Conservation (phyloP, 495 filamentous ascomycete genomes). For the Penicillium cosmopolitanum region DNA sequence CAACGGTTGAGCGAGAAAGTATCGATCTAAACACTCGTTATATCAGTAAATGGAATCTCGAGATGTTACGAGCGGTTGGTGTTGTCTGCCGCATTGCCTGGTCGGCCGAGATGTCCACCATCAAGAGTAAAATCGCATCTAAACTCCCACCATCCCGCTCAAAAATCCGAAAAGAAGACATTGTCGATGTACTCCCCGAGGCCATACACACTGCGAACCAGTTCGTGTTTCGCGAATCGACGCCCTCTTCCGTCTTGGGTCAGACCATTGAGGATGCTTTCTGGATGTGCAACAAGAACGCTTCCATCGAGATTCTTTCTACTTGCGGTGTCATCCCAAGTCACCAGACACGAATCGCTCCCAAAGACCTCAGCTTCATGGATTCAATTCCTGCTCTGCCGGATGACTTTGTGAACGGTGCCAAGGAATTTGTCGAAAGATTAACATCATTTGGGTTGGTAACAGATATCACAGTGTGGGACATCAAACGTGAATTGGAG, state of each 20-base stretch:
- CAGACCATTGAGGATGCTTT: slow-evolving; percentile 89
- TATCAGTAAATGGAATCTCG: slow-evolving; percentile 94
- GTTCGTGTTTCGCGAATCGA: slow-evolving; percentile 85
- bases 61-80: slow-evolving; percentile 89
- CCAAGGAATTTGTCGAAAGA: slow-evolving; percentile 71
- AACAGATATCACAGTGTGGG: slow-evolving; percentile 79
- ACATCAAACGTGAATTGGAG: slow-evolving; percentile 81
- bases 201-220: slow-evolving; percentile 72
- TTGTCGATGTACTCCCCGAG: slow-evolving; percentile 70
- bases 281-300: slow-evolving; percentile 83
- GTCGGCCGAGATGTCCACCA: slow-evolving; percentile 77
- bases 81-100: slow-evolving; percentile 89
- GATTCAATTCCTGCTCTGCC: slow-evolving; percentile 88
- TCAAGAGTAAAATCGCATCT: slow-evolving; percentile 52
- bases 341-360: slow-evolving; percentile 74
- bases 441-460: slow-evolving; percentile 80
- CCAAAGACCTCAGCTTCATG: slow-evolving; percentile 84
- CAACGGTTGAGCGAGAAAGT: slow-evolving; percentile 96
- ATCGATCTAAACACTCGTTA: slow-evolving; percentile 95
- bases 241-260: slow-evolving; percentile 78
- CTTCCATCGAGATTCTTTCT: slow-evolving; percentile 83
- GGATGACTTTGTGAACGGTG: slow-evolving; percentile 65
- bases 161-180: slow-evolving; percentile 61
- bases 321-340: slow-evolving; percentile 82
- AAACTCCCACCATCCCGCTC: slow-evolving; percentile 48